phyloP scores from a whole-genome alignment of 2,329 filamentous ascomycete species.

The Aspergillus quadricinctus region DNA sequence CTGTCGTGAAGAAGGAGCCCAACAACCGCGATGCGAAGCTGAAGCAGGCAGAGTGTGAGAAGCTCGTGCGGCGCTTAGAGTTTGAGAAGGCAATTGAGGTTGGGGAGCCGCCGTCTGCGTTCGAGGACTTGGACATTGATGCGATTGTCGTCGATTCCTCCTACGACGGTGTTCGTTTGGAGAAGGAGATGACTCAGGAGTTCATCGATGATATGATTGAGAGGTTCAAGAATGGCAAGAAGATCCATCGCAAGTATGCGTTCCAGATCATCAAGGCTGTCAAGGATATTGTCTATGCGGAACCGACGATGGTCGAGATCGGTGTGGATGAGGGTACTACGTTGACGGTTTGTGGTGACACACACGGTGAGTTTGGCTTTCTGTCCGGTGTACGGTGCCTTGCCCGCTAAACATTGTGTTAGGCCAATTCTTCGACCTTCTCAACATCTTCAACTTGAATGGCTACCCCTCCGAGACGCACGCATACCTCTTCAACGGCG shows the following conservation, averaged over 20 bases:
- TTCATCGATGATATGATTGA: conserved; percentile 98
- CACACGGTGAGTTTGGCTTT: conserved; percentile 62
- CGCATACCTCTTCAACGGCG: conserved; percentile 95
- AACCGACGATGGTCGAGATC: conserved; percentile 95
- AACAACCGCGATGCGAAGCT: conserved; percentile 85
- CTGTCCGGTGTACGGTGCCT: not conserved
- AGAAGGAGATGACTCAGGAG: conserved; percentile 85
- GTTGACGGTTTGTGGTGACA: conserved; percentile 94
- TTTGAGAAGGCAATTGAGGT: conserved; percentile 96
- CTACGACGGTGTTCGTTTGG: conserved; percentile 78
- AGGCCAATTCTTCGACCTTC: conserved; percentile 96
- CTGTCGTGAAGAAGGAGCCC: conserved; percentile 82
- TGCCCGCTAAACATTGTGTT: conserved; percentile 5
- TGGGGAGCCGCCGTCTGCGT: conserved; percentile 84
- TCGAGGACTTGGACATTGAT: conserved; percentile 84
- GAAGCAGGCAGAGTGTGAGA: conserved; percentile 89
- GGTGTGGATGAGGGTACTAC: conserved; percentile 71
- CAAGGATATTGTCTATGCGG: conserved; percentile 82
- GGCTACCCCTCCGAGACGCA: conserved; percentile 80
- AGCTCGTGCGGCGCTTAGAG: conserved; percentile 84
- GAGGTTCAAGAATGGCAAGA: conserved; percentile 93
- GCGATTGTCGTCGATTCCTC: conserved; percentile 74
- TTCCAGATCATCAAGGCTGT: conserved; percentile 93
- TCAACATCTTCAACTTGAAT: conserved; percentile 92
- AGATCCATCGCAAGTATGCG: conserved; percentile 91